Percentiles rank a stretch among this genome's conserved stretches.
These are phyloP conservation scores for Neurospora sublineolata DNA, from an alignment of 495 filamentous ascomycete genomes.

Conservation along the genomic window DNA sequence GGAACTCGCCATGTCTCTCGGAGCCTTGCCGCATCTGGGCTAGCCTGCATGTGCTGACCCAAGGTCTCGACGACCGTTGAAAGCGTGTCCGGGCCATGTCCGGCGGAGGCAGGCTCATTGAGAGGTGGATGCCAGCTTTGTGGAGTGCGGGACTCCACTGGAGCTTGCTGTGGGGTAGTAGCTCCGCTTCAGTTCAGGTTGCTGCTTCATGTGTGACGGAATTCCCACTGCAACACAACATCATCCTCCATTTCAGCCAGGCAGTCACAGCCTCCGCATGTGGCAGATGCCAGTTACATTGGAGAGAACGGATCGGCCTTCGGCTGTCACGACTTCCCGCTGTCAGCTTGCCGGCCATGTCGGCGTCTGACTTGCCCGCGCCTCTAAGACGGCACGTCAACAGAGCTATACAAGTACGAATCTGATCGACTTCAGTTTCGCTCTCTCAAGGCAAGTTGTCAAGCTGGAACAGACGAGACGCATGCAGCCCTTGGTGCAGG, in stretches of 20 bases:
- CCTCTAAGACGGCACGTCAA: background rate
- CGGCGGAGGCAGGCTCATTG: background rate
- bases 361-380: background rate
- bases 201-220: slow-evolving; percentile 5
- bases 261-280: background rate
- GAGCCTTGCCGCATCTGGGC: slow-evolving; percentile 14
- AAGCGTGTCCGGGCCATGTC: slow-evolving; percentile 1
- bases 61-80: slow-evolving; percentile 18
- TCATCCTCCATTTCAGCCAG: background rate
- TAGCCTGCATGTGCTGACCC: slow-evolving; percentile 7
- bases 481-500: background rate
- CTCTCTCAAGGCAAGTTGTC: background rate
- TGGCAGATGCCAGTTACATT: slow-evolving; percentile 16
- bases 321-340: slow-evolving; percentile 4
- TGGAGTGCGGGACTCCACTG: background rate
- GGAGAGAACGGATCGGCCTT: slow-evolving; percentile 17
- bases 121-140: background rate
- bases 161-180: background rate
- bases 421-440: background rate
- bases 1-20: slow-evolving; percentile 3
- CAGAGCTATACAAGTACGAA: background rate
- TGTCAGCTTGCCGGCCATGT: background rate
- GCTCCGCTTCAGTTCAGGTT: background rate
- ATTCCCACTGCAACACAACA: background rate
- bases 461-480: background rate